Evolutionary conservation across 495 filamentous ascomycete genomes (phyloP).

Genomic region (Cercophora scortea): DNA sequence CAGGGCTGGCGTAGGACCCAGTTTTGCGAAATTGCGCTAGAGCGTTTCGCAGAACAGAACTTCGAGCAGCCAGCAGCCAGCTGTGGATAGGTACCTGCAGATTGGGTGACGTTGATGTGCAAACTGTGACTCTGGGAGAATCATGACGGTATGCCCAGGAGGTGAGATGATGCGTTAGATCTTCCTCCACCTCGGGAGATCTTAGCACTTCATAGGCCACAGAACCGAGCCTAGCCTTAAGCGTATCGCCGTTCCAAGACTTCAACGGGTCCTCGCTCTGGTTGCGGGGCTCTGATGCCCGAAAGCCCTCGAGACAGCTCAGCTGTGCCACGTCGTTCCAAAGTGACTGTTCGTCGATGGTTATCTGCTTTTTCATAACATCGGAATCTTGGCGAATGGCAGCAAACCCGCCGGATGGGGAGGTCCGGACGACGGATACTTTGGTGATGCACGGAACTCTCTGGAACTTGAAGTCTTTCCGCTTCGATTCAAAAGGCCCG

Average conservation of each 20-base stretch:
- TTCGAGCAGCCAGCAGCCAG: slow-evolving; percentile 69
- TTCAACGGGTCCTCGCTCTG: slow-evolving; percentile 24
- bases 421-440: slow-evolving; percentile 75
- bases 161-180: slow-evolving; percentile 37
- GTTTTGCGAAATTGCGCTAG: slow-evolving; percentile 43
- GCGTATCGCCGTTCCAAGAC: slow-evolving; percentile 25
- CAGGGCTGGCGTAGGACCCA: slow-evolving; percentile 31
- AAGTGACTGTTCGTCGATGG: slow-evolving; percentile 52
- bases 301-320: slow-evolving; percentile 49
- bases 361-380: slow-evolving; percentile 67
- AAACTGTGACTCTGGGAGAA: slow-evolving; percentile 37
- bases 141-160: slow-evolving; percentile 26
- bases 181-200: slow-evolving; percentile 49
- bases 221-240: slow-evolving; percentile 23
- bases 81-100: slow-evolving; percentile 72
- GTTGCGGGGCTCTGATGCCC: slow-evolving; percentile 21
- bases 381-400: slow-evolving; percentile 81
- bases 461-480: slow-evolving; percentile 89
- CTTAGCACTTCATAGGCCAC: slow-evolving; percentile 41
- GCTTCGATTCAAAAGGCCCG: slow-evolving; percentile 42
- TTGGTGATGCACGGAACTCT: slow-evolving; percentile 81
- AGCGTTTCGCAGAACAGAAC: slow-evolving; percentile 55
- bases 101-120: slow-evolving; percentile 53
- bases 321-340: slow-evolving; percentile 69
- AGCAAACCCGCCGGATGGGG: slow-evolving; percentile 79